Evolutionary conservation across 257 asterid species (phyloP).

Genomic region (Sherardia arvensis): DNA sequence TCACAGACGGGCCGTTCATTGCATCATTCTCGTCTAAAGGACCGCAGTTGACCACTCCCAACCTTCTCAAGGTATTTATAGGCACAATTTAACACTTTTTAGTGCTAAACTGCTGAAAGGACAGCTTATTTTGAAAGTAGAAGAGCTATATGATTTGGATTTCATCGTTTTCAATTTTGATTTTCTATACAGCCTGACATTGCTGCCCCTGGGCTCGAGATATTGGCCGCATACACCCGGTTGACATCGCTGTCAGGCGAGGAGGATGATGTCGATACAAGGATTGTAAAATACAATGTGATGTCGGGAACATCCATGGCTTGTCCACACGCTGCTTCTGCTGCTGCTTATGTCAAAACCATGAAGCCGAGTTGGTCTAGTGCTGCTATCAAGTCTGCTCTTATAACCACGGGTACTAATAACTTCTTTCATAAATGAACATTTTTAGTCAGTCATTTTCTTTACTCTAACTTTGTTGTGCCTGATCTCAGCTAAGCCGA

Average conservation of each 20-base stretch:
- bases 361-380: conserved; percentile 70
- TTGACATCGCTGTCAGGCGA: conserved; percentile 17
- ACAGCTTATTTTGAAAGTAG: too few species aligned
- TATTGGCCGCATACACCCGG: conserved; percentile 55
- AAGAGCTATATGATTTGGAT: neutral
- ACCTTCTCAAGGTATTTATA: conserved; percentile 58
- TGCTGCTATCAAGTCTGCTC: conserved; percentile 78
- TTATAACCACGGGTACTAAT: conserved; percentile 64
- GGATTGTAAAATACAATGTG: conserved; percentile 35
- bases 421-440: too few species aligned
- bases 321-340: conserved; percentile 69
- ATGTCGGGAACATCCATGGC: conserved; percentile 91
- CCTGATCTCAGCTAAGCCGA: conserved; percentile 33
- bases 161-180: neutral
- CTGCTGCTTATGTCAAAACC: conserved; percentile 69
- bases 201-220: conserved; percentile 71
- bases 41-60: conserved; percentile 33
- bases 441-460: too few species aligned
- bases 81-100: too few species aligned
- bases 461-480: neutral
- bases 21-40: conserved; percentile 83
- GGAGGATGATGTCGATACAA: conserved; percentile 17
- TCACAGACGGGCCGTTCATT: conserved; percentile 30
- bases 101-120: too few species aligned
- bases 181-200: conserved; percentile 56